Percentiles rank a stretch among this genome's conserved stretches.
Evolutionary conservation across 2,329 filamentous ascomycete species (phyloP).

Genomic region (Blumeriella jaapii): DNA sequence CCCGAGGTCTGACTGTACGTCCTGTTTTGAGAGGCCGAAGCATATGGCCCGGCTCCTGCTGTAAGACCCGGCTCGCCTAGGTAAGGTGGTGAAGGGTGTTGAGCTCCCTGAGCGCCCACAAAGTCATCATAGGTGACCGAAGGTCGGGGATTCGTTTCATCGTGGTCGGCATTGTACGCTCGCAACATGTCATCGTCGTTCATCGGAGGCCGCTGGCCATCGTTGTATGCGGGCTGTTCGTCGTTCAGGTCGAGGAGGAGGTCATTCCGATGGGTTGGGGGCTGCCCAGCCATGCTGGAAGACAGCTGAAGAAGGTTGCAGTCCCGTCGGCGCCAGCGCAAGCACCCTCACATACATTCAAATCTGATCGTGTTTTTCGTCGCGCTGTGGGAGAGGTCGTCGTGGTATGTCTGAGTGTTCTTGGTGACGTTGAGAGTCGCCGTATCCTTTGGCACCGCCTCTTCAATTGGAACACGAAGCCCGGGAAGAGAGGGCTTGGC

Average conservation of each 20-base stretch:
- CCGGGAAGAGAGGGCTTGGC: too few relatives aligned
- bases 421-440: too few relatives aligned
- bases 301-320: constrained; percentile 21
- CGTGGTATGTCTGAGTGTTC: too few relatives aligned
- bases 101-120: constrained; percentile 54
- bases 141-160: constrained; percentile 56
- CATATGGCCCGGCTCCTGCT: constrained; percentile 20
- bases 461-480: too few relatives aligned
- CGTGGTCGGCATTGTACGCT: constrained; percentile 52
- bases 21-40: constrained; percentile 10
- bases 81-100: constrained; percentile 35
- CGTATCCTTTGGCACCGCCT: too few relatives aligned
- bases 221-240: constrained; percentile 59
- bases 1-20: constrained; percentile 62
- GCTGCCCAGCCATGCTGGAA: constrained; percentile 49
- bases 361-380: background rate
- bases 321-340: constrained; percentile 17
- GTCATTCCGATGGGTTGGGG: constrained; percentile 37
- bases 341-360: constrained; percentile 14
- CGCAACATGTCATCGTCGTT: constrained; percentile 72
- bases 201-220: constrained; percentile 65
- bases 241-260: constrained; percentile 67
- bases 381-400: too few relatives aligned
- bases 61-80: constrained; percentile 26
- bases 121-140: constrained; percentile 95